Base-by-base conservation (phyloP, 805 yeast species). In the Priceomyces castillae region DNA sequence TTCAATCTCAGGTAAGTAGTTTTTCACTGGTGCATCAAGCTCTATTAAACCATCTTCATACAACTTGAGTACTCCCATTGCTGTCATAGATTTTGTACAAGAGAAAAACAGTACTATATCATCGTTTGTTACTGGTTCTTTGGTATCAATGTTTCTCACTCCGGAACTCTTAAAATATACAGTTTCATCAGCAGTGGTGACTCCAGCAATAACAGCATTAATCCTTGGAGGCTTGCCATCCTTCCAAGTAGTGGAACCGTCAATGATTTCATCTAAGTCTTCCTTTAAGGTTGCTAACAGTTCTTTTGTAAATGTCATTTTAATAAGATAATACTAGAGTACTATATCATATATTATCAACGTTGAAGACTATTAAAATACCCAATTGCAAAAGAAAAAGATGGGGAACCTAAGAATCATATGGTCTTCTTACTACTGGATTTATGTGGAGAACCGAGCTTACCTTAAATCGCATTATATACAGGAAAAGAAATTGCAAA, bases 81-180 rank as follows among this genome's bases (percentile, higher is more conserved):
- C 61, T 1, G 76, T 65, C 31, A 67, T 50, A 6, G 69, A 49
- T 45, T 67, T 67, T 7, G 71, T 61, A 34, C 63, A 61, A 5
- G 72, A 67, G 41, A 46, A 65, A 18, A 37, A 51, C 4, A 54
- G 42, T 26, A 64, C 46, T 3, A 51, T 43, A 31, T 57, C 49
- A 34, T 64, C 60, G 14, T 39, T 23, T 2, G 41, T 4, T 1
- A 57, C 44, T 5, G 54, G 50, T 2, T 47, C 50, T 11, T 48
- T 46, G 2, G 52, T 40, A 3, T 53, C 54, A 5, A 57, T 17
- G 38, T 52, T 46, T 31, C 48, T 50, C 2, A 49, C 46, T 2
- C 70, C 70, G 10, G 41, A 40, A 4, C 56, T 50, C 30, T 55
- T 53, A 12, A 61, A 47, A 45, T 61, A 64, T 4, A 64, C 38